Evolutionary conservation across 352 stramenopile species (phyloP).

Genomic region (Phytophthora lateralis): DNA sequence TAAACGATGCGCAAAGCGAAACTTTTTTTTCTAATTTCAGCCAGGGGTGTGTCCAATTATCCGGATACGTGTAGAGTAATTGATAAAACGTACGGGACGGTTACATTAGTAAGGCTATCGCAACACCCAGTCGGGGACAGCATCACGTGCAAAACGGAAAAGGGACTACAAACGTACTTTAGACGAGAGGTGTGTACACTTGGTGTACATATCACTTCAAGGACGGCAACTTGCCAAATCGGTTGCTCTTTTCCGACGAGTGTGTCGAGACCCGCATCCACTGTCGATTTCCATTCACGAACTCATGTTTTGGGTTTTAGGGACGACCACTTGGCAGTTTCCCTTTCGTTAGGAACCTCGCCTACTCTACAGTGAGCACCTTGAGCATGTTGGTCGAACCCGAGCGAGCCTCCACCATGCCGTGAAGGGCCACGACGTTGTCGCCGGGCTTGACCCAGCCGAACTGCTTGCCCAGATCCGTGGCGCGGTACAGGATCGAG

Average conservation of each 20-base stretch:
- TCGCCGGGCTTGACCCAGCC: conserved; percentile 90
- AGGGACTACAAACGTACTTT: too few relatives aligned
- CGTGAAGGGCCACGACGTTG: conserved; percentile 89
- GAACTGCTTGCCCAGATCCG: conserved; percentile 86
- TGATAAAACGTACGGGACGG: too few relatives aligned
- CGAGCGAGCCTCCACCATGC: conserved; percentile 86
- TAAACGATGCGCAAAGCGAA: too few relatives aligned
- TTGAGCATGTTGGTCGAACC: conserved; percentile 93
- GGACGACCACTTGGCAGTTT: too few relatives aligned
- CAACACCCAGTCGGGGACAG: too few relatives aligned
- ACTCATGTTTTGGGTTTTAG: conserved; percentile 18
- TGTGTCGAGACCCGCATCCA: too few relatives aligned
- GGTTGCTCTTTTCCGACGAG: too few relatives aligned
- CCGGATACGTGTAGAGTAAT: too few relatives aligned
- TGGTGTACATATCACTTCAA: not conserved
- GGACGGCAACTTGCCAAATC: too few relatives aligned
- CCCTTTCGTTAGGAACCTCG: conserved; percentile 2
- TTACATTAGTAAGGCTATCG: too few relatives aligned
- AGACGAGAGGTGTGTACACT: not conserved
- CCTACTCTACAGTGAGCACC: conserved; percentile 88
- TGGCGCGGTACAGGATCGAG: conserved; percentile 89
- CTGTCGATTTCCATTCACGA: conserved; percentile 6
- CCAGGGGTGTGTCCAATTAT: too few relatives aligned
- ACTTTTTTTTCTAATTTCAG: too few relatives aligned
- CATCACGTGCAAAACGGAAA: conserved; percentile 18